Conservation (phyloP, 2,329 filamentous ascomycete species). For the Aquanectria penicillioides region DNA sequence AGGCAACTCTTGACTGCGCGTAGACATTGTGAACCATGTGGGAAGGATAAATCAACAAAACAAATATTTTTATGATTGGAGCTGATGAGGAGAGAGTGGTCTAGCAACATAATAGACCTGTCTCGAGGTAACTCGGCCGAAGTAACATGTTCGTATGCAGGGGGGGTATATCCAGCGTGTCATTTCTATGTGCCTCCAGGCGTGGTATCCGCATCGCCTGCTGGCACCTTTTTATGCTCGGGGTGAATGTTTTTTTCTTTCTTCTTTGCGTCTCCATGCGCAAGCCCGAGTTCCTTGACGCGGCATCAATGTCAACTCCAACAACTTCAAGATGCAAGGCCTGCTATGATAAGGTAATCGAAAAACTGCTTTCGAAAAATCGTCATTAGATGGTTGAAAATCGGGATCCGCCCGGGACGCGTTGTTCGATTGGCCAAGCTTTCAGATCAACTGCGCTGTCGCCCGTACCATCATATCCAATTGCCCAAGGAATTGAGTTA, state of each 20-base stretch:
- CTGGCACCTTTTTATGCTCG: slow-evolving; percentile 32
- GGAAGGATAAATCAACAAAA: slow-evolving; percentile 24
- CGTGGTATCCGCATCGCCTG: slow-evolving; percentile 37
- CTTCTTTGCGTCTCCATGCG: slow-evolving; percentile 32
- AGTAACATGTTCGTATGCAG: slow-evolving; percentile 43
- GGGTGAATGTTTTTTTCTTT: slow-evolving; percentile 24
- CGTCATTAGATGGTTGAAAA: slow-evolving; percentile 41
- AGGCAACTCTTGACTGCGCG: neutral
- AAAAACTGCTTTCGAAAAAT: slow-evolving; percentile 38
- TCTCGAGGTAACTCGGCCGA: slow-evolving; percentile 39
- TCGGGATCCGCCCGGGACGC: slow-evolving; percentile 28
- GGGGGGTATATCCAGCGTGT: slow-evolving; percentile 45
- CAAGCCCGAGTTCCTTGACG: slow-evolving; percentile 33
- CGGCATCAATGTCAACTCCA: slow-evolving; percentile 36
- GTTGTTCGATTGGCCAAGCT: slow-evolving; percentile 12
- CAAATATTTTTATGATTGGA: slow-evolving; percentile 41
- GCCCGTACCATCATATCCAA: slow-evolving; percentile 22
- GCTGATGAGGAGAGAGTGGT: slow-evolving; percentile 39
- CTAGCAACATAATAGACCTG: slow-evolving; percentile 42
- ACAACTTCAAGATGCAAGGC: slow-evolving; percentile 40
- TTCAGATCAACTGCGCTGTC: slow-evolving; percentile 20
- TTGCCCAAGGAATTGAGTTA: neutral
- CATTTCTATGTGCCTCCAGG: slow-evolving; percentile 43
- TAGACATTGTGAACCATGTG: slow-evolving; percentile 14
- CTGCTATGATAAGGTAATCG: slow-evolving; percentile 38